Percentiles rank a stretch among this genome's conserved stretches.
Evolutionary conservation across 1,284 basidiomycete genomes (phyloP).

Genomic region (Cryptococcus sp.): DNA sequence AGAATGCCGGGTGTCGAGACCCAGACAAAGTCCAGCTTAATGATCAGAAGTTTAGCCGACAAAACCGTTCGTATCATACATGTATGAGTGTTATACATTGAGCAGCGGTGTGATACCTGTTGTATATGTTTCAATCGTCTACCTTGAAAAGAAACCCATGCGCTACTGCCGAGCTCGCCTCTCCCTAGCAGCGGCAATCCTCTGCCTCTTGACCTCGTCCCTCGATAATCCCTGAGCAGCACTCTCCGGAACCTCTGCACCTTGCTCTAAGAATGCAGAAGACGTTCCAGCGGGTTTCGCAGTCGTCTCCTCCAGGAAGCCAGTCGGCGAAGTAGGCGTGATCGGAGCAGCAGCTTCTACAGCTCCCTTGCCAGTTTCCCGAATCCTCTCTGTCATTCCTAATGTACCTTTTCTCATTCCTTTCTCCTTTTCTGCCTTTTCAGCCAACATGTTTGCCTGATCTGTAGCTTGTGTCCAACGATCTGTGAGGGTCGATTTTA

Average conservation of each 20-base stretch:
- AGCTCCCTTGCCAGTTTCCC: background rate
- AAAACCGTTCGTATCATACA: no score
- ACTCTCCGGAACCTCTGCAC: background rate
- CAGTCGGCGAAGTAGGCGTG: background rate
- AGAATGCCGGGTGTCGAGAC: no score
- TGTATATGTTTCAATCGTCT: no score
- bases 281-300: slow-evolving; percentile 1
- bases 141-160: background rate
- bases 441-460: background rate
- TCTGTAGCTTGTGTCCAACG: slow-evolving; percentile 10
- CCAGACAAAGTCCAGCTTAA: no score
- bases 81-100: no score
- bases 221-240: slow-evolving; percentile 4
- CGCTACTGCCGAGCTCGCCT: slow-evolving; percentile 14
- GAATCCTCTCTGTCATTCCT: slow-evolving; percentile 1
- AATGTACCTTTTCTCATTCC: background rate
- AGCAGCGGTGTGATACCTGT: no score
- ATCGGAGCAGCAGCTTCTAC: background rate
- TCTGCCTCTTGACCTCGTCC: slow-evolving; percentile 22
- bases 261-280: background rate
- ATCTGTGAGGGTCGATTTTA: slow-evolving; percentile 7
- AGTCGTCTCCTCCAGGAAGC: slow-evolving; percentile 10
- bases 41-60: no score
- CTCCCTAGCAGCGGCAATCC: slow-evolving; percentile 27
- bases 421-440: slow-evolving; percentile 1